These are phyloP conservation scores for Cutaneotrichosporon cutaneum DNA, from an alignment of 1,284 basidiomycete genomes.

Conservation along the genomic window DNA sequence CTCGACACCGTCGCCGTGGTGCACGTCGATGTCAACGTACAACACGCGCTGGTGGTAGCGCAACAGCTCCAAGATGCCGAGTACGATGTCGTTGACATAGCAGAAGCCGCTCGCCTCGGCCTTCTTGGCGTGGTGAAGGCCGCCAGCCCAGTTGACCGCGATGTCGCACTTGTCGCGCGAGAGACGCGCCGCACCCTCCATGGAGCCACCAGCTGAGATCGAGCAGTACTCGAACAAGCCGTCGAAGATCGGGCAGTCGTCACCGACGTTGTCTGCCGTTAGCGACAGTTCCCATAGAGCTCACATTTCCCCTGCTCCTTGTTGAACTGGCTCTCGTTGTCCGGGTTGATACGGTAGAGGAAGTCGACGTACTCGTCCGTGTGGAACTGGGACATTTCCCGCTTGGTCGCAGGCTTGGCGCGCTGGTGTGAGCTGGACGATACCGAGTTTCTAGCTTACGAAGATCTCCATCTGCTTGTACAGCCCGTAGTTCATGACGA, in stretches of 20 bases:
- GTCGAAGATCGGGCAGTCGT: constrained; percentile 98
- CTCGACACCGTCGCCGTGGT: constrained; percentile 98
- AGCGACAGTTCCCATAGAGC: background rate
- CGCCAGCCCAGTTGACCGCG: constrained; percentile 98
- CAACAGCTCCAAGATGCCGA: constrained; percentile 92
- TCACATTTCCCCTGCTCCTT: constrained; percentile 96
- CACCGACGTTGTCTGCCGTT: constrained; percentile 73
- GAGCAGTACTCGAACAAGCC: constrained; percentile 98
- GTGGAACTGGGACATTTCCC: constrained; percentile 95
- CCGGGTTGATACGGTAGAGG: constrained; percentile 75
- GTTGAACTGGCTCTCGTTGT: constrained; percentile 80
- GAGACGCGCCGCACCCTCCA: constrained; percentile 96
- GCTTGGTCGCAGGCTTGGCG: constrained; percentile 97
- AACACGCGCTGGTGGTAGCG: constrained; percentile 91
- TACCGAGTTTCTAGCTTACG: constrained; percentile 57
- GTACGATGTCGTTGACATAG: constrained; percentile 98
- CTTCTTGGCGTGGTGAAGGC: constrained; percentile 97
- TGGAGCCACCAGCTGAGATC: constrained; percentile 96
- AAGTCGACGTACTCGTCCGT: constrained; percentile 94
- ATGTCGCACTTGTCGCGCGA: constrained; percentile 98
- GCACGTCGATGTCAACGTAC: constrained; percentile 98
- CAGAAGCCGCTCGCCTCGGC: constrained; percentile 98
- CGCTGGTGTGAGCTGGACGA: constrained; percentile 60
- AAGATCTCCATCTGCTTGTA: constrained; percentile 98
- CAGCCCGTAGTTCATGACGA: constrained; percentile 98